Evolutionary conservation across 345 rosid genomes (phyloP), one percentile per base, ranked within the genome.

Genomic region (Zanthoxylum bungeanum): DNA sequence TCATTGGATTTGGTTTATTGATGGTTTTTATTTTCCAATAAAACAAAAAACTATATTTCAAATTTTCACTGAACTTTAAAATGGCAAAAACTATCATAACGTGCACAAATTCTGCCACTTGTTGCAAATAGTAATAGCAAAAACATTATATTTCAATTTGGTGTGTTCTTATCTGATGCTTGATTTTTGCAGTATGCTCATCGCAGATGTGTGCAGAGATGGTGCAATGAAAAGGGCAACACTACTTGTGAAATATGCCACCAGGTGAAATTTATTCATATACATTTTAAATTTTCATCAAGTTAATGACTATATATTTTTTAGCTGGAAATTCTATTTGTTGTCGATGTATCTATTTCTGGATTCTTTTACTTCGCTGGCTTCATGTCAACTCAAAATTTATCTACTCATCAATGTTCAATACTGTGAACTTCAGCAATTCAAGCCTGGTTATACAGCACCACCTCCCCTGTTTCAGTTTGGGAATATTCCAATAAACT

Each of bases 161-260:
- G 53, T 17, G 0, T 66, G 52, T 25, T 36, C 71, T 21, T 57
- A 5, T 34, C 21, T 66, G 66, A 63, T 55, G 24, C 51, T 73
- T 67, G 61, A 11, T 71, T 57, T 69, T 78, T 68, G 66, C 86
- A 91, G 96, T 86, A 88, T 76, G 96, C 98, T 59, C 98, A 93
- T 78, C 76, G 98, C 42, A 84, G 87, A 70, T 91, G 98, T 49
- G 87, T 93, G 19, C 98, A 93, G 77, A 86, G 84, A 74, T 93
- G 98, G 98, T 91, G 98, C 73, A 88, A 93, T 56, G 94, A 93
- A 82, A 93, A 93, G 84, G 98, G 98, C 10, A 76, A 93, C 49
- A 91, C 85, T 12, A 83, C 52, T 49, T 93, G 98, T 75, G 97
- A 93, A 81, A 93, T 91, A 76, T 93, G 98, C 80, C 96, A 88